A percentile compares a stretch with the other conserved stretches of the same genome.
Conservation (phyloP, 345 rosid genomes). For the Camelina laxa region DNA sequence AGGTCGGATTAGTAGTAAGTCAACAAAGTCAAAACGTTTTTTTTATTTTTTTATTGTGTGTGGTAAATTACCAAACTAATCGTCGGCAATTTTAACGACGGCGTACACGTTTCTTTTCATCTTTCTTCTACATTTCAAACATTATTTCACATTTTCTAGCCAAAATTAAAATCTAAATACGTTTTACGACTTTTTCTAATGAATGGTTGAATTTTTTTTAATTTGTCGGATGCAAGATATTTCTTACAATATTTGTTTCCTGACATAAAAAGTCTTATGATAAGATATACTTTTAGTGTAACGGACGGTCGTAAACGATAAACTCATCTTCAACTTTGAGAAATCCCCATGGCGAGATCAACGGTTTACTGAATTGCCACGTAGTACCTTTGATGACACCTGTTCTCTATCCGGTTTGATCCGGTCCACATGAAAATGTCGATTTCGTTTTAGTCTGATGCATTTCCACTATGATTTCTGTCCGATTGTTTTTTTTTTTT, state of each 20-base stretch:
- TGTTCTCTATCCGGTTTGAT: conserved; percentile 12
- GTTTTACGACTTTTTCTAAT: background rate
- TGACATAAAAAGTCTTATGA: background rate
- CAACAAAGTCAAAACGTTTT: conserved; percentile 25
- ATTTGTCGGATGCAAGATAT: conserved; percentile 17
- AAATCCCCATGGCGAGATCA: background rate
- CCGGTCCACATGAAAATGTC: conserved; percentile 3
- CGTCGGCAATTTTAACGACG: conserved; percentile 22
- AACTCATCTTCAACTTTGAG: background rate
- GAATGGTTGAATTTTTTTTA: background rate
- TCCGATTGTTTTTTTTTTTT: conserved; percentile 3
- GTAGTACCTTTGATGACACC: background rate
- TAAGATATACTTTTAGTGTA: conserved; percentile 31
- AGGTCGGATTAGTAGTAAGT: conserved; percentile 22
- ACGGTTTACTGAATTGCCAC: conserved; percentile 17
- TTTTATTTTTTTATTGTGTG: background rate
- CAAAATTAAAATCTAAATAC: conserved; percentile 22
- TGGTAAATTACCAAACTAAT: conserved; percentile 32
- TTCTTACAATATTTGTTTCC: background rate
- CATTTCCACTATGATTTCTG: background rate
- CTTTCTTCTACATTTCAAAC: conserved; percentile 16
- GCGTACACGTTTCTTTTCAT: conserved; percentile 36
- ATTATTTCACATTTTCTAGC: background rate
- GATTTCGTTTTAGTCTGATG: background rate
- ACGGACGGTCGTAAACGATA: conserved; percentile 27